Conservation (phyloP, 306 rosid genomes). For the Vigna reflexopilosa region DNA sequence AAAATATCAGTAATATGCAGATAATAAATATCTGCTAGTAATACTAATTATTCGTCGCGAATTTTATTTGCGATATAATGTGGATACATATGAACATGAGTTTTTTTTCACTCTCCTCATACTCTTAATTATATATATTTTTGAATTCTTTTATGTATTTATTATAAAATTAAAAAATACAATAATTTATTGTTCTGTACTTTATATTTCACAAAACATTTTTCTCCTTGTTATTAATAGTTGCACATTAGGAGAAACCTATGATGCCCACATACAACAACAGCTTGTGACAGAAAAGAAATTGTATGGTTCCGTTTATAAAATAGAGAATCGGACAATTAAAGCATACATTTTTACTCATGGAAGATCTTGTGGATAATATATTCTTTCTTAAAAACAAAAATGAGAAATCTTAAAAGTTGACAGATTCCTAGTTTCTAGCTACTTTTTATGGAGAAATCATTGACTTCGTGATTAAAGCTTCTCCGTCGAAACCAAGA, state of each 20-base stretch:
- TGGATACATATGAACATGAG: accelerated
- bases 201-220: not conserved
- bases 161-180: not conserved
- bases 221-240: not conserved
- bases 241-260: not conserved
- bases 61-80: too few relatives aligned
- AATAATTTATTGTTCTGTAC: too few relatives aligned
- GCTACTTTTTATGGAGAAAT: not conserved
- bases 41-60: too few relatives aligned
- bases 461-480: constrained; percentile 11
- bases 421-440: constrained; percentile 36
- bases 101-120: too few relatives aligned
- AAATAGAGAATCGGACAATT: not conserved
- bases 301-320: not conserved
- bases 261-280: not conserved
- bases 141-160: not conserved
- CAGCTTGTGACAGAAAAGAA: not conserved
- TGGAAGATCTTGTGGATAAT: constrained; percentile 25
- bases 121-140: not conserved
- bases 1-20: too few relatives aligned
- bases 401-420: not conserved
- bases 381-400: constrained; percentile 1
- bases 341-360: constrained; percentile 29
- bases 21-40: too few relatives aligned
- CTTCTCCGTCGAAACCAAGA: not conserved